These are phyloP conservation scores for Nicotiana obtusifolia DNA, from an alignment of 257 asterid genomes.

Conservation along the genomic window DNA sequence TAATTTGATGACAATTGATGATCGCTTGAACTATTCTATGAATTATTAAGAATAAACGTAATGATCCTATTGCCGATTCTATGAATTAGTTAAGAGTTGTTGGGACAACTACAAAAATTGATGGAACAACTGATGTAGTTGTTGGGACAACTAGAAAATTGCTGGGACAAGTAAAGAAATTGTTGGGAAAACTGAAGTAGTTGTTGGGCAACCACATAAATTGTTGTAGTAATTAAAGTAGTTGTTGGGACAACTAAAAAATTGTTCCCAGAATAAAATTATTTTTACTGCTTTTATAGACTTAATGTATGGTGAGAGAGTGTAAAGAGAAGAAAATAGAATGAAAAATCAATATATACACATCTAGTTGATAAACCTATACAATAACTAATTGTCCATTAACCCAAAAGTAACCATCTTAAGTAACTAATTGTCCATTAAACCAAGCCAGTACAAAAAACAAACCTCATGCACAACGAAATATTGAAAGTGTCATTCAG, in stretches of 20 bases:
- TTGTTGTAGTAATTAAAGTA: background rate
- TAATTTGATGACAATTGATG: background rate
- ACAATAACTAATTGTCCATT: background rate
- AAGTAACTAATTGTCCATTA: background rate
- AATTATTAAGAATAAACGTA: background rate
- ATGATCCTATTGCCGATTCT: background rate
- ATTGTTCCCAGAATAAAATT: background rate
- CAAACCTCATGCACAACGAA: background rate
- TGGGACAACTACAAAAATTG: background rate
- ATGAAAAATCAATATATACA: background rate
- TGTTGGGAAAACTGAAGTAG: background rate
- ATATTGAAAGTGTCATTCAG: background rate
- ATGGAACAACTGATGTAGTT: background rate
- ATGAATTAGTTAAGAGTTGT: background rate
- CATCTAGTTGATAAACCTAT: background rate
- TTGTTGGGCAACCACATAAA: too few relatives aligned
- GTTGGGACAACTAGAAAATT: background rate
- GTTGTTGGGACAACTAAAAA: background rate
- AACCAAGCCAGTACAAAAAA: background rate
- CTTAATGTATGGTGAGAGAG: too few relatives aligned
- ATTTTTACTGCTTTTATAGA: too few relatives aligned
- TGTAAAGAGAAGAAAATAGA: background rate
- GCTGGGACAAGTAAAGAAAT: background rate
- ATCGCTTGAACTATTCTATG: background rate
- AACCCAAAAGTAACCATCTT: background rate